Base-by-base conservation (phyloP, 805 yeast genomes). In the Lipomyces kockii region DNA sequence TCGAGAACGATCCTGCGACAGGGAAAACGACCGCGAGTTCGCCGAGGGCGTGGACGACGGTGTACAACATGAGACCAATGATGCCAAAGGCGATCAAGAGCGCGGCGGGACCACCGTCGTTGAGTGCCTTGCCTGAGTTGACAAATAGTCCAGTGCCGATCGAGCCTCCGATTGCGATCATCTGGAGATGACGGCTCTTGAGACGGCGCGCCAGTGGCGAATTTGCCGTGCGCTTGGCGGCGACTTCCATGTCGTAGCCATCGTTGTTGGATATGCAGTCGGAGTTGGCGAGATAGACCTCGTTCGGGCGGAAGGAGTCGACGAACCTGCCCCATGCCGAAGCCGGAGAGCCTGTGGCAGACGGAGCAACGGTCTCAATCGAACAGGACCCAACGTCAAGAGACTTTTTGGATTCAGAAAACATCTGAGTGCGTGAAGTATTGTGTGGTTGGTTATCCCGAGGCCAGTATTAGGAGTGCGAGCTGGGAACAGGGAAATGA, bases 131-230 rank as follows among this genome's bases (percentile, higher is more conserved):
- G 46, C 65, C 72, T 29, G 70, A 66, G 68, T 69, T 69, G 51
- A 87, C 79, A 74, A 85, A 87, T 39, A 87, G 78, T 71, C 90
- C 90, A 37, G 95, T 88, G 75, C 97, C 97, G 68, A 91, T 88
- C 60, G 94, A 89, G 64, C 95, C 92, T 65, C 95, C 95, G 64
- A 91, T 82, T 52, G 96, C 92, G 74, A 91, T 89, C 86, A 90
- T 86, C 62, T 76, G 79, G 60, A 79, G 62, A 68, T 79, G 81
- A 12, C 82, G 75, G 20, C 74, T 74, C 67, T 78, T 78, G 57
- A 79, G 75, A n/a, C 67, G 61, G 65, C 86, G 77, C 43, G 84
- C 80, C 68, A 89, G 80, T 1, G 90, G 92, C 4, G 90, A 80
- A 65, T 81, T 80, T 32, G 89, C 87, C 2, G 68, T 67, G 55